These are phyloP conservation scores for Cytospora mali DNA, from an alignment of 2,329 filamentous ascomycete species.

Conservation along the genomic window DNA sequence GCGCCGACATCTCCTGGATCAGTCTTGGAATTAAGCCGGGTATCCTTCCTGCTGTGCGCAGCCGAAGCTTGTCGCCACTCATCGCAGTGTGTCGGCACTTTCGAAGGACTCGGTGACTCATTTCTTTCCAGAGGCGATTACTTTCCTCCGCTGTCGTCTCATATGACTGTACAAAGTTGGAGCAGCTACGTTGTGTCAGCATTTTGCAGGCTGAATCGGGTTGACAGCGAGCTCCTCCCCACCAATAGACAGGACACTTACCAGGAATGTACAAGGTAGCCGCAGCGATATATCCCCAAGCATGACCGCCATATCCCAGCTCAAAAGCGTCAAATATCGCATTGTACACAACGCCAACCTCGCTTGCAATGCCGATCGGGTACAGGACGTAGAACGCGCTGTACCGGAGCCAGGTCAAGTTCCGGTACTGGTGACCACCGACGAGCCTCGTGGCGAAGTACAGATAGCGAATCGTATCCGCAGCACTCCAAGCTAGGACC, in stretches of 20 bases:
- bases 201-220: not conserved
- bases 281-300: slow-evolving; percentile 22
- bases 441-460: slow-evolving; percentile 26
- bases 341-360: slow-evolving; percentile 18
- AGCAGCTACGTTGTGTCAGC: slow-evolving; percentile 14
- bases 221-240: not conserved
- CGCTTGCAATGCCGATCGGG: slow-evolving; percentile 24
- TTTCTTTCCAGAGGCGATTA: slow-evolving; percentile 12
- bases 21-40: not conserved
- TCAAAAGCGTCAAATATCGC: slow-evolving; percentile 13
- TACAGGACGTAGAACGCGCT: slow-evolving; percentile 27
- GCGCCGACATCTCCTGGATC: not conserved
- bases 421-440: slow-evolving; percentile 25
- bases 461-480: slow-evolving; percentile 23
- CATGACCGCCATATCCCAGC: not conserved
- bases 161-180: slow-evolving; percentile 27
- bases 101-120: not conserved
- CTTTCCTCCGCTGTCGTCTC: slow-evolving; percentile 24
- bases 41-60: not conserved
- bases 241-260: not conserved
- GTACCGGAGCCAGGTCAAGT: slow-evolving; percentile 25
- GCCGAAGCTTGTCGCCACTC: not conserved
- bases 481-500: slow-evolving; percentile 24
- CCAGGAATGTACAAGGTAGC: slow-evolving; percentile 23
- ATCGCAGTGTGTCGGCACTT: not conserved